A percentile compares a stretch with the other conserved stretches of the same genome.
Conservation (phyloP, 108 stramenopile species). For the Conticribra guillardii region DNA sequence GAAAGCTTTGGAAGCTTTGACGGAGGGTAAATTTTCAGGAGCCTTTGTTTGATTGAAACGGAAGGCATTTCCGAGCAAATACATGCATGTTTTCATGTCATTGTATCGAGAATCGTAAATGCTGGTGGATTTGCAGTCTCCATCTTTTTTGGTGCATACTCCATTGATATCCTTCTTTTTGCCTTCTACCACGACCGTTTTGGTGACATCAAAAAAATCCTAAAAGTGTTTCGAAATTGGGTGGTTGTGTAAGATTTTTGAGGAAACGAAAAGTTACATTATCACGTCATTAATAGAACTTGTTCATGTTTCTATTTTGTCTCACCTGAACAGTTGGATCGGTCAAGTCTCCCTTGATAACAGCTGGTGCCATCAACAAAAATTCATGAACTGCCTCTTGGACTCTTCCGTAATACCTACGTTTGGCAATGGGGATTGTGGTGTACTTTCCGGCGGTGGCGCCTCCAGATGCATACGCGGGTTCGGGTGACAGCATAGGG, state of each 20-base stretch:
- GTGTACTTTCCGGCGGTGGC: slow-evolving; percentile 91
- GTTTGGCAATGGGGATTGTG: slow-evolving; percentile 85
- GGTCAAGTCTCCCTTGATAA: slow-evolving; percentile 81
- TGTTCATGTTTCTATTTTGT: not conserved
- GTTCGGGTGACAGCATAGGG: slow-evolving; percentile 7
- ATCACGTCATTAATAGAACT: not conserved
- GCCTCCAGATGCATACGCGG: slow-evolving; percentile 49
- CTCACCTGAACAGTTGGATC: slow-evolving; percentile 49
- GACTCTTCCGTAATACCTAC: slow-evolving; percentile 87
- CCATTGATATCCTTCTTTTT: slow-evolving; percentile 79
- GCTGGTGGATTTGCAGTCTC: slow-evolving; percentile 71
- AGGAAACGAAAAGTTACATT: no score
- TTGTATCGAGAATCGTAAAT: slow-evolving; percentile 85
- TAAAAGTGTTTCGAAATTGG: not conserved
- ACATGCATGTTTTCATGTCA: slow-evolving; percentile 89
- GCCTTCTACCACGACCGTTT: slow-evolving; percentile 73
- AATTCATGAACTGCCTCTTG: slow-evolving; percentile 84
- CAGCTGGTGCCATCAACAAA: slow-evolving; percentile 72
- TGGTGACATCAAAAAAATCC: slow-evolving; percentile 56
- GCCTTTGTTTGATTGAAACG: slow-evolving; percentile 88
- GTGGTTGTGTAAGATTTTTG: slow-evolving; percentile 4
- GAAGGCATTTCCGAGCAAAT: slow-evolving; percentile 87
- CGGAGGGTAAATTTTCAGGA: slow-evolving; percentile 86
- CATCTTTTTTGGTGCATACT: slow-evolving; percentile 87
- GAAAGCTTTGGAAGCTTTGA: slow-evolving; percentile 86